Base-by-base conservation (phyloP, 2,329 filamentous ascomycete species). In the Trichoderma brevicompactum region DNA sequence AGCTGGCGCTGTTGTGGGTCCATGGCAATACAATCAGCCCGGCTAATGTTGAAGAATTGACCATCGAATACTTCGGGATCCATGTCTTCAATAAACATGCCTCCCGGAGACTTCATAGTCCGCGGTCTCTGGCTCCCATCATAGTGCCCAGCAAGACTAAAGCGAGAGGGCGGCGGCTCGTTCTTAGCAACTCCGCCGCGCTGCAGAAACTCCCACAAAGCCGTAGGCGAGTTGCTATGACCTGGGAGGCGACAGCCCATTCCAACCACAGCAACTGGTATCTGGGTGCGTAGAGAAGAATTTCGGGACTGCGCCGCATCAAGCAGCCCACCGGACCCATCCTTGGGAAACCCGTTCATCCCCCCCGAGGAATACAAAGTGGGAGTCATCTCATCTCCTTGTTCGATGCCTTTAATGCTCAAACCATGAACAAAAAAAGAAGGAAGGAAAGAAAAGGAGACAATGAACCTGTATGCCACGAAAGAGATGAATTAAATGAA, bases 231-330 rank as follows among this genome's bases (percentile, higher is more conserved):
- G 38, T 68, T 71, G 41, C 73, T 73, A 41, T 70, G 70, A 0
- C 79, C 80, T 0, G 80, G 79, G 2, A 82, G 76, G 1, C 80
- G 75, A 69, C 79, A 82, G 2, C 74, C 78, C 7, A 77, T 72
- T 32, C 80, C 80, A 9, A 83, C 71, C 13, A 83, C 73, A 28
- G 80, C 81, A 28, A 82, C 75, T 19, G 70, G 73, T 7, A 49
- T 38, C 43, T 44, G 34, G 19, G 46, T 10, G 17, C 46, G 19
- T 17, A 50, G 5, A 12, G 19, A 28, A 32, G 15, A 6, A 7
- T 50, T 15, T 19, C 17, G 19, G 46, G 46, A 9, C 6, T 10
- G n/a, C 8, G 5, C 12, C 32, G n/a, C 10, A 32, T 2, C 17
- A 50, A 50, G 9, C 17, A 50, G 46, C 19, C 28, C 10, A 17